Evolutionary conservation across 441 rosid species (phyloP).

Genomic region (Erodium moschatum): DNA sequence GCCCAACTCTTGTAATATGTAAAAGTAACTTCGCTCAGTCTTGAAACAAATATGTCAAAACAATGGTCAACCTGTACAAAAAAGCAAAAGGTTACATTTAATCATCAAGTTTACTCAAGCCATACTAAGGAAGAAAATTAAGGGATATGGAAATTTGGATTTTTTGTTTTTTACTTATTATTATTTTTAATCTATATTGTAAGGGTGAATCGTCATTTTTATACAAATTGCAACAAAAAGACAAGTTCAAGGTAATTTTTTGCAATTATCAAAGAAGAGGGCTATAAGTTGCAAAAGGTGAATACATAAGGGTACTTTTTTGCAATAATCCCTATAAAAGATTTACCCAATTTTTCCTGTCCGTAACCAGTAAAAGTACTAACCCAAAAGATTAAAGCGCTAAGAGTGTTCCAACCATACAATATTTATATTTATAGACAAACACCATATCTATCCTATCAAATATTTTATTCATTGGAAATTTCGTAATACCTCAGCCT

Average conservation of each 20-base stretch:
- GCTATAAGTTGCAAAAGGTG: too few relatives aligned
- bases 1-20: conserved; percentile 98
- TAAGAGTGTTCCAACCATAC: background rate
- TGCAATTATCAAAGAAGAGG: too few relatives aligned
- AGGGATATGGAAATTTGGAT: too few relatives aligned
- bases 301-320: too few relatives aligned
- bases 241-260: too few relatives aligned
- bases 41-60: conserved; percentile 88
- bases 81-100: conserved; percentile 22
- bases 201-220: too few relatives aligned
- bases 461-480: conserved; percentile 8
- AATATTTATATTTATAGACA: background rate
- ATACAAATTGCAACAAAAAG: too few relatives aligned
- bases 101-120: conserved; percentile 9
- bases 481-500: conserved; percentile 72
- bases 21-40: conserved; percentile 74
- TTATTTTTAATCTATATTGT: too few relatives aligned
- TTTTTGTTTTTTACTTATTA: too few relatives aligned
- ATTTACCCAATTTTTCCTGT: too few relatives aligned
- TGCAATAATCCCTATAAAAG: too few relatives aligned
- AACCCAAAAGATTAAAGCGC: background rate
- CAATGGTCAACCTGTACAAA: conserved; percentile 87
- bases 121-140: background rate
- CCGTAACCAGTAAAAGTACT: too few relatives aligned
- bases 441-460: conserved; percentile 1